A percentile compares a stretch with the other conserved stretches of the same genome.
These are phyloP conservation scores for Thelonectria discophora DNA, from an alignment of 2,329 filamentous ascomycete genomes.

Conservation along the genomic window DNA sequence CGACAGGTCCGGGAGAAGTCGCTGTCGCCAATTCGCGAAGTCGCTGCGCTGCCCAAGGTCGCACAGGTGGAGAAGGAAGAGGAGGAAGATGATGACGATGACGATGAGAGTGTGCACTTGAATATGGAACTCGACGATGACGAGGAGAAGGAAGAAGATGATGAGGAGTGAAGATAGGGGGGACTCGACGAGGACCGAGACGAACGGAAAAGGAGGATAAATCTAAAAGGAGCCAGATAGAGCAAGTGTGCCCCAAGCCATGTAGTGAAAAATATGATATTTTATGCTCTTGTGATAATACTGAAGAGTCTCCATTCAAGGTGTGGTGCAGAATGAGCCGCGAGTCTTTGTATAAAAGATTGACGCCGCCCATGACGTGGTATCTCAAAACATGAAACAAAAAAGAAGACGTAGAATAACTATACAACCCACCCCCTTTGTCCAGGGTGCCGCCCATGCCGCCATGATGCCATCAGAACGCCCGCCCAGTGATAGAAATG, in stretches of 20 bases:
- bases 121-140: slow-evolving; percentile 68
- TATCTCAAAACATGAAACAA: slow-evolving; percentile 18
- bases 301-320: slow-evolving; percentile 27
- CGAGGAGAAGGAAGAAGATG: slow-evolving; percentile 55
- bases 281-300: slow-evolving; percentile 28
- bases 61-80: slow-evolving; percentile 36
- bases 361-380: slow-evolving; percentile 7
- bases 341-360: slow-evolving; percentile 36
- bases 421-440: neutral
- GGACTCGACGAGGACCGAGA: neutral
- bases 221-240: slow-evolving; percentile 19
- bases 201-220: too few relatives aligned
- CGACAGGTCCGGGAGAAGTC: slow-evolving; percentile 51
- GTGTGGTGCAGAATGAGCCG: slow-evolving; percentile 29
- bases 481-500: slow-evolving; percentile 29
- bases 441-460: slow-evolving; percentile 11
- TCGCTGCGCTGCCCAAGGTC: slow-evolving; percentile 28
- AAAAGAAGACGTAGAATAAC: neutral
- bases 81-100: slow-evolving; percentile 50
- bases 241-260: slow-evolving; percentile 14
- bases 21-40: slow-evolving; percentile 31
- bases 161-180: slow-evolving; percentile 28
- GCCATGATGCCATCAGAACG: slow-evolving; percentile 26
- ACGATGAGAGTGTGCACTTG: slow-evolving; percentile 65
- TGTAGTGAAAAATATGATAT: slow-evolving; percentile 26